phyloP scores from a whole-genome alignment of 805 yeast genomes.

The Kluyveromyces nonfermentans region DNA sequence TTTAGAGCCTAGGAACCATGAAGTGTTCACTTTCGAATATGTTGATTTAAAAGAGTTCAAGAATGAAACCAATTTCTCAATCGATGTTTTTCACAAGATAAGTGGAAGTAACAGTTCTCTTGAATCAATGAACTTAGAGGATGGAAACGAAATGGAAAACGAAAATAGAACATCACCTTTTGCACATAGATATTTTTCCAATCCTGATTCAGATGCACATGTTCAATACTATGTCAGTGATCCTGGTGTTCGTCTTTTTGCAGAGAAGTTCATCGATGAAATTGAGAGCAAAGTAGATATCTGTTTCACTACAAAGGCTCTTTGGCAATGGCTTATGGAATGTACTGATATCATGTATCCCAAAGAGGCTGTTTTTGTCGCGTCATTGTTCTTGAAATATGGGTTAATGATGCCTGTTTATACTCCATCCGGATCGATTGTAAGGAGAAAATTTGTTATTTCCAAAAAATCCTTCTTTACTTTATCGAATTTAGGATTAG shows the following conservation, averaged over 20 bases:
- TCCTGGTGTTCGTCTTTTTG: conserved; percentile 54
- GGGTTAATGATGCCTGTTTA: conserved; percentile 40
- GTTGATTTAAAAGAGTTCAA: conserved; percentile 7
- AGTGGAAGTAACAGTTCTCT: background rate
- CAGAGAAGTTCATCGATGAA: conserved; percentile 31
- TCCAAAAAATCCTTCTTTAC: conserved; percentile 36
- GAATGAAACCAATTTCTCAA: background rate
- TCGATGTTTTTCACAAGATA: background rate
- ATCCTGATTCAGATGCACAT: conserved; percentile 80
- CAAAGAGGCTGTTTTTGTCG: conserved; percentile 45
- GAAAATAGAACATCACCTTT: conserved; percentile 46
- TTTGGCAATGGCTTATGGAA: conserved; percentile 83
- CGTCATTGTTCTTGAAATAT: conserved; percentile 39
- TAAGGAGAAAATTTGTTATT: conserved; percentile 23
- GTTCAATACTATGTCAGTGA: conserved; percentile 66
- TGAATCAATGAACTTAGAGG: background rate
- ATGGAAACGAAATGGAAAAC: conserved; percentile 8
- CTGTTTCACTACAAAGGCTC: conserved; percentile 64
- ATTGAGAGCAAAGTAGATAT: conserved; percentile 28
- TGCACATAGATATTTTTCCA: conserved; percentile 68
- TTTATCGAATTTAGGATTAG: conserved; percentile 35
- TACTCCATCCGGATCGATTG: conserved; percentile 29
- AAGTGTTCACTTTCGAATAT: conserved; percentile 30
- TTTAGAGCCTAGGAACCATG: conserved; percentile 23
- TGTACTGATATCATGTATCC: conserved; percentile 62